Percentiles rank a stretch among this genome's conserved stretches.
phyloP scores from a whole-genome alignment of 257 asterid genomes.

The Penstemon eatonii region DNA sequence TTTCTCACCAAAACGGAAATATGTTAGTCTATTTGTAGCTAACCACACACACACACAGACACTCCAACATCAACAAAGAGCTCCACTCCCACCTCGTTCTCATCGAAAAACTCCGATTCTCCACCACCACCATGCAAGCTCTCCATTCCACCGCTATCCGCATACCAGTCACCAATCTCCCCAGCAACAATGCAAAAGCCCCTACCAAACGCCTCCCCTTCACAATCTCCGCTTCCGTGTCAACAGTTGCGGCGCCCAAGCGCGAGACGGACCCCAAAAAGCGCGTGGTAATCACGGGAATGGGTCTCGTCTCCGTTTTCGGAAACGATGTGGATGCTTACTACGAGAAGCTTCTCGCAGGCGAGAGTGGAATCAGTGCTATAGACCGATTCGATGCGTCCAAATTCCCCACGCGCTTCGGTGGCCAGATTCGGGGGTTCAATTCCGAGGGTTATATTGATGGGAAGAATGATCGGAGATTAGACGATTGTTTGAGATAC shows the following conservation, averaged over 20 bases:
- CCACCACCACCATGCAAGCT: slow-evolving; percentile 42
- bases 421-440: slow-evolving; percentile 60
- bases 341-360: slow-evolving; percentile 26
- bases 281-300: slow-evolving; percentile 29
- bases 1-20: too few relatives aligned
- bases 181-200: slow-evolving; percentile 36
- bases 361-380: slow-evolving; percentile 21
- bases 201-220: slow-evolving; percentile 29
- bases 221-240: slow-evolving; percentile 41
- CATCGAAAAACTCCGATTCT: slow-evolving; percentile 33
- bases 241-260: slow-evolving; percentile 35
- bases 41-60: too few relatives aligned
- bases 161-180: slow-evolving; percentile 22
- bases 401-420: slow-evolving; percentile 48
- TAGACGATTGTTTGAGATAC: slow-evolving; percentile 53
- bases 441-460: slow-evolving; percentile 51
- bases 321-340: slow-evolving; percentile 24
- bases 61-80: too few relatives aligned
- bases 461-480: slow-evolving; percentile 53
- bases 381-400: slow-evolving; percentile 22
- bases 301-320: slow-evolving; percentile 29
- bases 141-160: slow-evolving; percentile 40
- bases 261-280: slow-evolving; percentile 29
- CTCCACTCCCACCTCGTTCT: slow-evolving; percentile 23
- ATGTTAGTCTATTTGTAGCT: too few relatives aligned